phyloP scores from a whole-genome alignment of 176 grass and related monocot genomes.

The Lolium multiflorum region DNA sequence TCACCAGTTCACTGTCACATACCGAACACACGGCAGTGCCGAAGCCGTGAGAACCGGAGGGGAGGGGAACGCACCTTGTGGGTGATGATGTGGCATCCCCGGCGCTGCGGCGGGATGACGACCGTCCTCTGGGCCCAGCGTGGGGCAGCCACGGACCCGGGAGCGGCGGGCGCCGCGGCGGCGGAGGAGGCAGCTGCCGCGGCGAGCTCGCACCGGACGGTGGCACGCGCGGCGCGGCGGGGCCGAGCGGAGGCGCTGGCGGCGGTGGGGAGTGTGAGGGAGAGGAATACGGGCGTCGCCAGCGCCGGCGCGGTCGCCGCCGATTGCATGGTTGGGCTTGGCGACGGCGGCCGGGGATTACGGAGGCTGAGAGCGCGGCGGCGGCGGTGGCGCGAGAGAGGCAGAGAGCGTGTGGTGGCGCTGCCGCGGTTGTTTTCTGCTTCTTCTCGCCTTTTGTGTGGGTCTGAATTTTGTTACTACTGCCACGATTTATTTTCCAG shows the following conservation, averaged over 20 bases:
- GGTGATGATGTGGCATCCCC: slow-evolving; percentile 96
- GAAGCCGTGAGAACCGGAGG: not conserved
- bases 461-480: not conserved
- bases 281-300: not conserved
- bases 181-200: not conserved
- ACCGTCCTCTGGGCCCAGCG: slow-evolving; percentile 93
- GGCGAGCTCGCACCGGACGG: slow-evolving; percentile 55
- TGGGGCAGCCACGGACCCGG: slow-evolving; percentile 58
- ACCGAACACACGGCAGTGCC: not conserved
- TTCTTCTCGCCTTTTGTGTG: slow-evolving; percentile 19
- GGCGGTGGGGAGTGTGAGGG: not conserved
- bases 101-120: slow-evolving; percentile 80
- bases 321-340: slow-evolving; percentile 25
- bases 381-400: not conserved
- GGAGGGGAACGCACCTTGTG: slow-evolving; percentile 39
- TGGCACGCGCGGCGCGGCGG: slow-evolving; percentile 20
- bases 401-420: slow-evolving; percentile 26
- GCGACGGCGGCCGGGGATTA: not conserved
- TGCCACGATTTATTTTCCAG: not conserved
- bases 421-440: not conserved
- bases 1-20: not conserved
- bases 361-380: not conserved
- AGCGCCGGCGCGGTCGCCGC: slow-evolving; percentile 19
- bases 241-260: not conserved
- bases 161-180: slow-evolving; percentile 30